Evolutionary conservation across 192 early-diverging fungal species (phyloP).

Genomic region (Piromyces finnis): DNA sequence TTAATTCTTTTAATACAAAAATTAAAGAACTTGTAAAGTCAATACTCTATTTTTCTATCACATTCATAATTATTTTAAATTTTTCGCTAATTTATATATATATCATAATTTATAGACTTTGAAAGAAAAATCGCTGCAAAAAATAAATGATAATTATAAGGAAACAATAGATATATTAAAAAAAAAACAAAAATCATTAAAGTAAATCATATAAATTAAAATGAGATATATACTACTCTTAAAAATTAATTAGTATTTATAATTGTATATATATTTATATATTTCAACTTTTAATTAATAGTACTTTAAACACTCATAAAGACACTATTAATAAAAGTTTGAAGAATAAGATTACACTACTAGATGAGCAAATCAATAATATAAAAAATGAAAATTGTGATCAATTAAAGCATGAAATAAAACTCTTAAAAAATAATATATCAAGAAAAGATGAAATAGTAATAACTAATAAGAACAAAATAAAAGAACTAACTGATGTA

Average conservation of each 20-base stretch:
- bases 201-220: neutral
- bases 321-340: neutral
- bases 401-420: neutral
- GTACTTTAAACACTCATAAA: neutral
- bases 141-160: neutral
- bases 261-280: neutral
- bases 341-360: neutral
- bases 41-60: no score
- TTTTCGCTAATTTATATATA: no score
- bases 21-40: neutral
- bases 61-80: no score
- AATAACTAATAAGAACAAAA: neutral
- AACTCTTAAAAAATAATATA: neutral
- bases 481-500: neutral
- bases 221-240: no score
- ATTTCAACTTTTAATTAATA: no score
- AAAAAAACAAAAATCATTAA: neutral
- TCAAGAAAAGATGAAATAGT: neutral
- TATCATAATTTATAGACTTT: neutral
- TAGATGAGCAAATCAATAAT: neutral
- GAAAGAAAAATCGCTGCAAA: neutral
- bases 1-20: neutral
- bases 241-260: neutral
- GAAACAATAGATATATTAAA: neutral
- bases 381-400: neutral